phyloP scores from a whole-genome alignment of 2,329 filamentous ascomycete species.

The Malbranchea cinnamomea region DNA sequence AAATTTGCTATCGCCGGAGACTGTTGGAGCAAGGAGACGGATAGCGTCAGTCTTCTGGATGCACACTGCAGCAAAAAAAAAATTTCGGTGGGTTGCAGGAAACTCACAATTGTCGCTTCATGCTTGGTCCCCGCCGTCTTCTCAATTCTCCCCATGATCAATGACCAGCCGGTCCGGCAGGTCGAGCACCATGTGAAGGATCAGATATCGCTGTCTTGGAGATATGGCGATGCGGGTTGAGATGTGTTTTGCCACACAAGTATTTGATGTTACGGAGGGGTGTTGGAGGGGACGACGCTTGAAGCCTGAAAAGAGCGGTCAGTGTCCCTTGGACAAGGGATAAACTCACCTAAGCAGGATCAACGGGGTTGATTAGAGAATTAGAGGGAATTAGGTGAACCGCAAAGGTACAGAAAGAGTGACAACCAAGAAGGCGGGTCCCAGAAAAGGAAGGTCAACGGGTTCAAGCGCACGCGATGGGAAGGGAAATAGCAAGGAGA shows the following conservation, averaged over 20 bases:
- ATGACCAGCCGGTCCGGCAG: conserved; percentile 15
- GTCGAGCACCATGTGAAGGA: conserved; percentile 28
- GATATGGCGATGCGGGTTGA: background rate
- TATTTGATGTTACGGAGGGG: too few species aligned
- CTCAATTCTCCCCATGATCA: conserved; percentile 38
- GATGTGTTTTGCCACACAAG: too few species aligned
- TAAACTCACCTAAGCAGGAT: too few species aligned
- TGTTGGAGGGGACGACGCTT: too few species aligned
- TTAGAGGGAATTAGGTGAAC: background rate
- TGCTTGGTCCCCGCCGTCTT: conserved; percentile 37
- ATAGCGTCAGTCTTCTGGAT: background rate
- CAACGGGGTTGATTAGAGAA: background rate
- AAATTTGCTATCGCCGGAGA: conserved; percentile 79
- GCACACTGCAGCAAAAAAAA: background rate
- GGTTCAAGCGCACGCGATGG: conserved; percentile 9
- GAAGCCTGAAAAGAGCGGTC: too few species aligned
- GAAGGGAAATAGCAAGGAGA: conserved; percentile 14
- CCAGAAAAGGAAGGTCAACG: background rate
- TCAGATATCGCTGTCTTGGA: background rate
- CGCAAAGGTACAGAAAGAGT: too few species aligned
- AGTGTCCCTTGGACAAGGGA: too few species aligned
- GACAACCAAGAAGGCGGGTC: background rate
- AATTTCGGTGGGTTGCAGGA: conserved; percentile 1
- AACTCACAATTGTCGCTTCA: conserved; percentile 35
- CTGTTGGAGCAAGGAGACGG: conserved; percentile 32